Percentiles rank a stretch among this genome's conserved stretches.
Conservation (phyloP, 208 protist genomes). For the Tritrichomonas foetus region DNA sequence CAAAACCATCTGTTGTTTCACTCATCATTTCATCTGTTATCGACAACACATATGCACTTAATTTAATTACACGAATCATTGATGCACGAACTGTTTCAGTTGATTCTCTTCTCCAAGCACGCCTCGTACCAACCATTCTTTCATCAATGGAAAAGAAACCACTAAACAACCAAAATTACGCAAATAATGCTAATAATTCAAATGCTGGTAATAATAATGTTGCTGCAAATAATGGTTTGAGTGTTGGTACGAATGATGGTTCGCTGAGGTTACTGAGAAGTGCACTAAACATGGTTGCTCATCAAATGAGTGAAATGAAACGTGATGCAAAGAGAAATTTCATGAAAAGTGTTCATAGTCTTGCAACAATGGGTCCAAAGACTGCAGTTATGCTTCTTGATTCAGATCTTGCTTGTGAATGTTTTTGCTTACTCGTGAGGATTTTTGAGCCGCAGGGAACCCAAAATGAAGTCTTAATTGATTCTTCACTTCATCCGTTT, state of each 20-base stretch:
- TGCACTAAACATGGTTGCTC: no score
- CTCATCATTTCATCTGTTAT: background rate
- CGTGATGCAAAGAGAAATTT: no score
- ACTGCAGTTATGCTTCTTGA: conserved; percentile 1
- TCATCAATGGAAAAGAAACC: background rate
- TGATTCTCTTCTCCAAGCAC: background rate
- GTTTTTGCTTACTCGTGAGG: background rate
- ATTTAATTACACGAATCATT: background rate
- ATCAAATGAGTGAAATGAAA: no score
- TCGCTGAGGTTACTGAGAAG: no score
- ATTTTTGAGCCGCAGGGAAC: background rate
- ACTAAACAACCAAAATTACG: background rate
- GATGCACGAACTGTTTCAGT: background rate
- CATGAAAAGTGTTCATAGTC: background rate
- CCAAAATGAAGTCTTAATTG: background rate
- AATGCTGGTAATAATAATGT: no score
- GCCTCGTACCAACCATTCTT: background rate
- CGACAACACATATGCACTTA: background rate
- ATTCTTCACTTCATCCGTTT: background rate
- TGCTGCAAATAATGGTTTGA: no score
- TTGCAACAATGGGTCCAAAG: background rate
- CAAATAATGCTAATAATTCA: no score
- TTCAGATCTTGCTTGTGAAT: background rate
- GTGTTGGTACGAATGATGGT: no score
- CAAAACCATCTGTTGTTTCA: background rate